phyloP scores from a whole-genome alignment of 2,329 filamentous ascomycete genomes.

The Colletotrichum destructivum region DNA sequence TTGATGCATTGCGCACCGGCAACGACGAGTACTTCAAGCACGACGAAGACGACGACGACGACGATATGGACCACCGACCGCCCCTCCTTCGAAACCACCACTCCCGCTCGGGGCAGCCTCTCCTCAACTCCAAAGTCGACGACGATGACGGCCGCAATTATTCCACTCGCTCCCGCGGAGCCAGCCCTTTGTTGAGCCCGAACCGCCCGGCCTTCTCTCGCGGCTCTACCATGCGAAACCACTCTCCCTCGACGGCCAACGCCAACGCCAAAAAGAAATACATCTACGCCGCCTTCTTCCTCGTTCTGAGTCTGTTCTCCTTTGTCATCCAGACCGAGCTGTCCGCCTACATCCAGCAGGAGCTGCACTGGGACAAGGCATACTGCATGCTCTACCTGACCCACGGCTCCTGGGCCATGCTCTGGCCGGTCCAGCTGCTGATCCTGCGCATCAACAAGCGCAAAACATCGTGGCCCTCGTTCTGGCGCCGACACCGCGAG shows the following conservation, averaged over 20 bases:
- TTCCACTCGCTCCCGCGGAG: slow-evolving; percentile 38
- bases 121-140: slow-evolving; percentile 54
- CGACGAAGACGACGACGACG: slow-evolving; percentile 54
- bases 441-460: slow-evolving; percentile 86
- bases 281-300: slow-evolving; percentile 87
- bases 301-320: slow-evolving; percentile 85
- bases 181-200: slow-evolving; percentile 40
- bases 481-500: slow-evolving; percentile 80
- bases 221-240: slow-evolving; percentile 82
- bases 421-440: slow-evolving; percentile 89
- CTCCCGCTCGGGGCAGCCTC: slow-evolving; percentile 60
- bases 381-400: slow-evolving; percentile 99
- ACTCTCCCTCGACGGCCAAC: slow-evolving; percentile 62
- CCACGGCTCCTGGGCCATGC: slow-evolving; percentile 91
- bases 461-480: slow-evolving; percentile 83
- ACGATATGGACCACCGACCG: slow-evolving; percentile 61
- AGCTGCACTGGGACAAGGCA: slow-evolving; percentile 96
- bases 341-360: slow-evolving; percentile 93
- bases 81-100: slow-evolving; percentile 62
- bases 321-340: slow-evolving; percentile 98
- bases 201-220: slow-evolving; percentile 54
- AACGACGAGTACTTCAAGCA: slow-evolving; percentile 47
- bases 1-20: slow-evolving; percentile 39
- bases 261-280: slow-evolving; percentile 83
- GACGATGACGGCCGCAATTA: slow-evolving; percentile 45